A percentile compares a stretch with the other conserved stretches of the same genome.
These are phyloP conservation scores for Remersonia thermophila DNA, from an alignment of 2,329 filamentous ascomycete genomes.

Conservation along the genomic window DNA sequence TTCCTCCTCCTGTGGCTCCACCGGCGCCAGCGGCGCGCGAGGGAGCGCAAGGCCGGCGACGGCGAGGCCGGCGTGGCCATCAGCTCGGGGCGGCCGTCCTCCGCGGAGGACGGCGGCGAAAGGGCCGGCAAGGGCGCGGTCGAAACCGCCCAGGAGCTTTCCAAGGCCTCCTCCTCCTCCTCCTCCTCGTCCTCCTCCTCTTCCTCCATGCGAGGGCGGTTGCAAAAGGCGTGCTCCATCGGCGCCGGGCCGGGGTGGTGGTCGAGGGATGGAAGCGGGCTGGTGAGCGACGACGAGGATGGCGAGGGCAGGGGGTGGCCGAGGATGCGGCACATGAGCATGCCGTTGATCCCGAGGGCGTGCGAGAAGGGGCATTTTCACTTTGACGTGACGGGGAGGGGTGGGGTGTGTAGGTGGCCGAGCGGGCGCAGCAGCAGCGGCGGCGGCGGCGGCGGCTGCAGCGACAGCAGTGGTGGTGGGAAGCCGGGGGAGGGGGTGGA, in stretches of 20 bases:
- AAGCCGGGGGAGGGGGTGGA: conserved; percentile 14
- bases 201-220: not conserved
- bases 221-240: conserved; percentile 4
- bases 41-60: not conserved
- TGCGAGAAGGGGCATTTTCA: conserved; percentile 6
- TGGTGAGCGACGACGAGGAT: not conserved
- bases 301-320: not conserved
- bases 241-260: not conserved
- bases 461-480: too few relatives aligned
- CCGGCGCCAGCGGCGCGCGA: conserved; percentile 12
- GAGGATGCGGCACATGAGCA: not conserved
- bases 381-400: conserved; percentile 4
- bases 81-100: not conserved
- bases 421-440: conserved; percentile 6
- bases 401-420: conserved; percentile 3
- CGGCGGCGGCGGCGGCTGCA: too few relatives aligned
- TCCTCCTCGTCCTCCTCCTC: too few relatives aligned
- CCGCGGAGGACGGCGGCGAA: not conserved
- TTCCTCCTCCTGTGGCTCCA: conserved; percentile 31
- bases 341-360: conserved; percentile 8
- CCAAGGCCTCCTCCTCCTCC: too few relatives aligned
- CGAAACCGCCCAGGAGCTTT: not conserved
- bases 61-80: not conserved
- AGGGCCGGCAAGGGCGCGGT: not conserved
- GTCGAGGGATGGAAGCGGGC: not conserved